Evolutionary conservation across 371 early-diverging fungal genomes (phyloP).

Genomic region (Basidiobolus meristosporus): DNA sequence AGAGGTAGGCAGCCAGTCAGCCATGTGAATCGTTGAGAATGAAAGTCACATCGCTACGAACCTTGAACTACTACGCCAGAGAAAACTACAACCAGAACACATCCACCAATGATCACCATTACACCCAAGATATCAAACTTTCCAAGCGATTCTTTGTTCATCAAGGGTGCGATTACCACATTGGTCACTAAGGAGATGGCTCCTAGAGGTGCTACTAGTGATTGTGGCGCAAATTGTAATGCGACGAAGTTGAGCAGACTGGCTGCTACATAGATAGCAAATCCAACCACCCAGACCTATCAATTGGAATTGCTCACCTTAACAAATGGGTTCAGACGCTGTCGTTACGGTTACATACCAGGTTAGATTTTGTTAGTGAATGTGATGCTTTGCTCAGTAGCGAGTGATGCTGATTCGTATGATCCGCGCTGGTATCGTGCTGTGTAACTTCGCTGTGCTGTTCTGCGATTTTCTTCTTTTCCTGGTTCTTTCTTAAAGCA

Average conservation of each 20-base stretch:
- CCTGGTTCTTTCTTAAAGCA: no score
- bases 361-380: no score
- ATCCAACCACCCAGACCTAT: slow-evolving; percentile 46
- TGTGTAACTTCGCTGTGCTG: no score
- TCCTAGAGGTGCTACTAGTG: slow-evolving; percentile 62
- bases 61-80: slow-evolving; percentile 44
- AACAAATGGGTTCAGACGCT: no score
- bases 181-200: slow-evolving; percentile 68
- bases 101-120: slow-evolving; percentile 56
- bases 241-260: slow-evolving; percentile 58
- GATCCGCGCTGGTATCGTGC: no score
- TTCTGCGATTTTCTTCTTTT: no score
- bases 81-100: slow-evolving; percentile 53
- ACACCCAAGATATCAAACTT: slow-evolving; percentile 47
- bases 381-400: no score
- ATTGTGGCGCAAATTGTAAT: slow-evolving; percentile 73
- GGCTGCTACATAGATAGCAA: slow-evolving; percentile 44
- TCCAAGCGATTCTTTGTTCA: slow-evolving; percentile 52
- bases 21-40: no score
- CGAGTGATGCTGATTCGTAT: no score
- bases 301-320: no score
- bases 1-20: no score
- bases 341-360: slow-evolving; percentile 4
- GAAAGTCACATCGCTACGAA: no score
- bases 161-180: slow-evolving; percentile 62